These are phyloP conservation scores for Candida pseudoviswanathii DNA, from an alignment of 1,139 yeast species.

Conservation along the genomic window DNA sequence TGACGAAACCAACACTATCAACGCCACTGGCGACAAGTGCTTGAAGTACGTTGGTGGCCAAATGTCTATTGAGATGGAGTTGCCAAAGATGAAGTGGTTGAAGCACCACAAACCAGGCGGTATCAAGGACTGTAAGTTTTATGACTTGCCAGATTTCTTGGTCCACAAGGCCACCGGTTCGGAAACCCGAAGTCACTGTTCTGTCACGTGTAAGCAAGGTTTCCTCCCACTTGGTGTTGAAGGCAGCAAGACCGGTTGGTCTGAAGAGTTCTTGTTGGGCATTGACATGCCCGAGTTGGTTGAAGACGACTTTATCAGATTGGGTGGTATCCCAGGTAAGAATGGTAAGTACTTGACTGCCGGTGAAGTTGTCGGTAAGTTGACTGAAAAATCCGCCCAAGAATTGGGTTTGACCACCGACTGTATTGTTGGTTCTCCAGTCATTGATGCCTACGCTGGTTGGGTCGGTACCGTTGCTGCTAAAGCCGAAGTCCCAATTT, in stretches of 20 bases:
- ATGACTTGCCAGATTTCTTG: slow-evolving; percentile 87
- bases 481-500: slow-evolving; percentile 57
- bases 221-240: slow-evolving; percentile 91
- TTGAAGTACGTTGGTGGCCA: slow-evolving; percentile 94
- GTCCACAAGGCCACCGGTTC: slow-evolving; percentile 89
- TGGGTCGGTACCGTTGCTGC: slow-evolving; percentile 99
- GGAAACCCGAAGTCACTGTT: slow-evolving; percentile 85
- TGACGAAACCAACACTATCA: slow-evolving; percentile 80
- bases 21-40: slow-evolving; percentile 75
- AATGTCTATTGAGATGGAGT: slow-evolving; percentile 97
- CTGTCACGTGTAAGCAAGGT: slow-evolving; percentile 95
- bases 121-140: slow-evolving; percentile 73
- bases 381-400: slow-evolving; percentile 68
- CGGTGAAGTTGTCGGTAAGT: slow-evolving; percentile 82
- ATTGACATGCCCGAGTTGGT: slow-evolving; percentile 77
- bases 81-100: slow-evolving; percentile 96
- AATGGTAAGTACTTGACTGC: slow-evolving; percentile 80
- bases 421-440: slow-evolving; percentile 91
- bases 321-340: slow-evolving; percentile 81
- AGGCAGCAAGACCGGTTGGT: slow-evolving; percentile 87
- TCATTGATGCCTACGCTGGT: slow-evolving; percentile 97
- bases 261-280: slow-evolving; percentile 65
- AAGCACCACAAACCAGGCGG: slow-evolving; percentile 79
- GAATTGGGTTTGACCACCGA: slow-evolving; percentile 79
- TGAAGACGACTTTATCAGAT: slow-evolving; percentile 70